A percentile compares a stretch with the other conserved stretches of the same genome.
phyloP scores from a whole-genome alignment of 2,329 filamentous ascomycete genomes.

The Talaromyces pinophilus region DNA sequence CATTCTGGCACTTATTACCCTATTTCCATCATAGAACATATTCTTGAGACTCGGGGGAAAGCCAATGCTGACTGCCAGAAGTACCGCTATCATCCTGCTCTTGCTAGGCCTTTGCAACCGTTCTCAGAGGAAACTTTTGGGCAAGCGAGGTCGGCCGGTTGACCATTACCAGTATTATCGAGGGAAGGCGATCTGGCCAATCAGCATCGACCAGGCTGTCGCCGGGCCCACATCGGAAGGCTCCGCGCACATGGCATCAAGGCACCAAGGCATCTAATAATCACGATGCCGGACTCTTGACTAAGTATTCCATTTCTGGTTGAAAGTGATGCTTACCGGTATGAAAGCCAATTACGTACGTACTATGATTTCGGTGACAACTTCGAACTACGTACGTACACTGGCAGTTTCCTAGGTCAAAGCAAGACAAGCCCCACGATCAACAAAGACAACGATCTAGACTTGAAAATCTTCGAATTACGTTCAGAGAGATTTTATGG shows the following conservation, averaged over 20 bases:
- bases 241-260: constrained; percentile 1
- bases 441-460: constrained; percentile 11
- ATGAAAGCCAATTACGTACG: neutral
- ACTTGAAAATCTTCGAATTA: neutral
- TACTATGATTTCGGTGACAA: neutral
- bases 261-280: neutral
- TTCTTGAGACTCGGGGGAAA: neutral
- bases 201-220: neutral
- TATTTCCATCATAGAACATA: neutral
- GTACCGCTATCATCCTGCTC: neutral
- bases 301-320: neutral
- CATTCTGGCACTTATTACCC: neutral
- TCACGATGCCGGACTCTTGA: neutral
- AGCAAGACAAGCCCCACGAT: constrained; percentile 5
- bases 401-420: neutral
- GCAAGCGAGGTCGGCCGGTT: neutral
- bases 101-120: too few species aligned
- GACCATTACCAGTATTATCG: neutral
- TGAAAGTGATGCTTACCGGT: neutral
- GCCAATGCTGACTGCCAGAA: too few species aligned
- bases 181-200: neutral
- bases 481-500: neutral
- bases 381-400: neutral
- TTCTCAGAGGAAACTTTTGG: too few species aligned
- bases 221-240: neutral